A percentile compares a stretch with the other conserved stretches of the same genome.
Evolutionary conservation across 805 yeast species (phyloP).

Genomic region (Tetrapisispora phaffii): DNA sequence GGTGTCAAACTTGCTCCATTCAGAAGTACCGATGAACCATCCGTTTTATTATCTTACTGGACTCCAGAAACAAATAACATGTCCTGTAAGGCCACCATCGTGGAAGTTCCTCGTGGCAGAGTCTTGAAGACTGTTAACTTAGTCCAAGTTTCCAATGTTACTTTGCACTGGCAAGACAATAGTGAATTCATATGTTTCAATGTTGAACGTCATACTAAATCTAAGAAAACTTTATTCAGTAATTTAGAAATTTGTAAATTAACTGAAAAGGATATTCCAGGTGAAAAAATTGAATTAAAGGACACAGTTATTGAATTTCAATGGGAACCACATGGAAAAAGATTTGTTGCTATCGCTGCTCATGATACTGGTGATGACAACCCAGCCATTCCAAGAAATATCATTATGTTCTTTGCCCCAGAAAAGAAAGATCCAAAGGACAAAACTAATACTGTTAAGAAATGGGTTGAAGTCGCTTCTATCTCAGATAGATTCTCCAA

Average conservation of each 20-base stretch:
- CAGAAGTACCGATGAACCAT: conserved; percentile 42
- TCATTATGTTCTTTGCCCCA: conserved; percentile 71
- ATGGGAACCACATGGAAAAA: conserved; percentile 91
- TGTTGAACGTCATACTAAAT: conserved; percentile 94
- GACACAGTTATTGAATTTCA: conserved; percentile 81
- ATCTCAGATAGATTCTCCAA: conserved; percentile 57
- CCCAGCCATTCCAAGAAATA: conserved; percentile 56
- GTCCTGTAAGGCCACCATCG: conserved; percentile 86
- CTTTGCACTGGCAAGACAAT: conserved; percentile 88
- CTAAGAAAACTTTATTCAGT: conserved; percentile 83
- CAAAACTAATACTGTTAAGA: conserved; percentile 33
- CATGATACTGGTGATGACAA: conserved; percentile 41
- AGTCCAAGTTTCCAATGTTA: conserved; percentile 88
- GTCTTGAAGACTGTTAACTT: conserved; percentile 84
- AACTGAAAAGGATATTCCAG: conserved; percentile 84
- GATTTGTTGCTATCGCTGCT: conserved; percentile 73
- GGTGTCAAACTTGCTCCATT: conserved; percentile 58
- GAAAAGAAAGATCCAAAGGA: conserved; percentile 49
- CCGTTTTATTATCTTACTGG: conserved; percentile 82
- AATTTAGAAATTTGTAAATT: conserved; percentile 86
- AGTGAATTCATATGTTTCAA: conserved; percentile 80
- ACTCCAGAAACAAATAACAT: conserved; percentile 90
- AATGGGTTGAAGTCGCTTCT: conserved; percentile 52
- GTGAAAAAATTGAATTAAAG: conserved; percentile 85
- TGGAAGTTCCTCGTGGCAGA: conserved; percentile 76